These are phyloP conservation scores for Durio zibethinus DNA, from an alignment of 345 rosid species.

Conservation along the genomic window DNA sequence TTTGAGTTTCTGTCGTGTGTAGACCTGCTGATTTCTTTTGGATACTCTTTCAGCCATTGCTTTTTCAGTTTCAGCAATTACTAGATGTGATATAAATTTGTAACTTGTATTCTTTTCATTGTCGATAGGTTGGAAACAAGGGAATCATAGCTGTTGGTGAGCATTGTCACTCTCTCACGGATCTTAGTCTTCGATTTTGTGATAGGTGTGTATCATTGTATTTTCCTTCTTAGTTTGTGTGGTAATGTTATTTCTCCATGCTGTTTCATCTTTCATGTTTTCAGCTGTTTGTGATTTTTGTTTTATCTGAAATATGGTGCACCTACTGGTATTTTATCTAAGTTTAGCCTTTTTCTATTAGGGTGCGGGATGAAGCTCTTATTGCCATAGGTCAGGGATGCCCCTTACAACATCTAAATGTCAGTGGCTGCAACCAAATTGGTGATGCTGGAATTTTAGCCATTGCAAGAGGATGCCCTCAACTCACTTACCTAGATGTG, in stretches of 20 bases:
- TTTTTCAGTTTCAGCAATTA: not conserved
- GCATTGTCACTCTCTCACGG: conserved; percentile 67
- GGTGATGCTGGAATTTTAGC: conserved; percentile 83
- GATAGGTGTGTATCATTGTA: conserved; percentile 49
- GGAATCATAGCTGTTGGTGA: conserved; percentile 77
- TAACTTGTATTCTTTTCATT: conserved; percentile 1
- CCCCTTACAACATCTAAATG: conserved; percentile 67
- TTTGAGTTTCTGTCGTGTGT: not conserved
- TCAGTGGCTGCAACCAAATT: conserved; percentile 82
- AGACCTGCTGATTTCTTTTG: not conserved
- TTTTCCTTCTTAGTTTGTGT: not conserved
- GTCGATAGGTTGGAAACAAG: conserved; percentile 67
- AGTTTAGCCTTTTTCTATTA: conserved; percentile 14
- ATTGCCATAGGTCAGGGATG: conserved; percentile 73
- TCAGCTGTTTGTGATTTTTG: not conserved
- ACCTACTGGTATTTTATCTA: not conserved
- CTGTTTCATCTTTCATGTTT: not conserved
- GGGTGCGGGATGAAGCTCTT: conserved; percentile 85
- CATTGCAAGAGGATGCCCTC: conserved; percentile 80
- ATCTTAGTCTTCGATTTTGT: conserved; percentile 86
- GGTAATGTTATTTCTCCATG: not conserved
- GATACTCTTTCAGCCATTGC: not conserved
- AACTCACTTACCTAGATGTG: conserved; percentile 66
- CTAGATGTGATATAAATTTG: not conserved
- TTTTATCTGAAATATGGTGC: not conserved